Conservation (phyloP, 2,329 filamentous ascomycete genomes). For the Didymella pomorum region DNA sequence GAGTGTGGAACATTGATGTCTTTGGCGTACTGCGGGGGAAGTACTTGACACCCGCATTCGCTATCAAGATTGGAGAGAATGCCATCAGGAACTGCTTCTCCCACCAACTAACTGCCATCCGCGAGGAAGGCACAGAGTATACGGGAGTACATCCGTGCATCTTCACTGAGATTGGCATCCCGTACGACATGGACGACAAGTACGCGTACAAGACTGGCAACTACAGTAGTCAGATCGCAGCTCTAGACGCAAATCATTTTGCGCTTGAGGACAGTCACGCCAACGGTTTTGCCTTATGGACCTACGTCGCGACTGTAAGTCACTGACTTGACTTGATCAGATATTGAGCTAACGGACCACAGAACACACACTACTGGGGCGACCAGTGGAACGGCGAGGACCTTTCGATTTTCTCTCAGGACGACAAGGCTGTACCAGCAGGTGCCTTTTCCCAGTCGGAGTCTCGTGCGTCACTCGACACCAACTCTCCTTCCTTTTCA, state of each 20-base stretch:
- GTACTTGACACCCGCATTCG: slow-evolving; percentile 88
- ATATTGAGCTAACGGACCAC: slow-evolving; percentile 25
- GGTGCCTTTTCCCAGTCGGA: slow-evolving; percentile 60
- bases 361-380: slow-evolving; percentile 88
- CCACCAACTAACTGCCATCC: slow-evolving; percentile 83
- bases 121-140: slow-evolving; percentile 85
- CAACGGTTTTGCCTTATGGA: slow-evolving; percentile 89
- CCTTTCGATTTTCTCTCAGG: slow-evolving; percentile 84
- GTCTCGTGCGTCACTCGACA: slow-evolving; percentile 60
- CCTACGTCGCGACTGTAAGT: slow-evolving; percentile 76
- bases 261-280: slow-evolving; percentile 83
- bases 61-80: slow-evolving; percentile 89
- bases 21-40: slow-evolving; percentile 88
- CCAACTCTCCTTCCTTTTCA: slow-evolving; percentile 63
- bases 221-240: slow-evolving; percentile 89
- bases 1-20: slow-evolving; percentile 95
- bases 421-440: slow-evolving; percentile 72
- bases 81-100: slow-evolving; percentile 93
- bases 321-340: neutral
- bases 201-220: slow-evolving; percentile 95
- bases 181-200: slow-evolving; percentile 98
- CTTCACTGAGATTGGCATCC: slow-evolving; percentile 95
- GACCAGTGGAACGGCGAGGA: slow-evolving; percentile 99
- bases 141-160: slow-evolving; percentile 89
- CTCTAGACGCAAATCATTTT: slow-evolving; percentile 96